phyloP scores from a whole-genome alignment of 306 rosid species.

The Argentina anserina region DNA sequence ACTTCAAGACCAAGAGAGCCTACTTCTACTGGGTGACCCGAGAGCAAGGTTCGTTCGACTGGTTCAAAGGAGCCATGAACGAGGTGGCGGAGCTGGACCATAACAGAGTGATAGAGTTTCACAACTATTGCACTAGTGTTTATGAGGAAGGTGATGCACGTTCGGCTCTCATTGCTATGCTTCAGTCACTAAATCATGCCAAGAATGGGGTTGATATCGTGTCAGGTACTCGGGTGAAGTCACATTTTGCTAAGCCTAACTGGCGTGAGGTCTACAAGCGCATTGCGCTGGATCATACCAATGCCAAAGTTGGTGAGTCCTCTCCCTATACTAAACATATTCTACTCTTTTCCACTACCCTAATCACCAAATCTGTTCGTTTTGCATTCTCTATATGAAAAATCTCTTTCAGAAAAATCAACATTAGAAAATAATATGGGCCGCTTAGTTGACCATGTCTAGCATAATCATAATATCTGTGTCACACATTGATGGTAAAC shows the following conservation, averaged over 20 bases:
- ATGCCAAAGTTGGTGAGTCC: constrained; percentile 52
- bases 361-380: background rate
- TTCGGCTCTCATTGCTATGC: constrained; percentile 70
- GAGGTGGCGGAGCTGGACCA: constrained; percentile 57
- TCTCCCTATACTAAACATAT: background rate
- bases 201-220: constrained; percentile 63
- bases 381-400: background rate
- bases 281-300: constrained; percentile 47
- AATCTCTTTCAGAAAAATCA: background rate
- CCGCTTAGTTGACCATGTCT: background rate
- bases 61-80: constrained; percentile 66
- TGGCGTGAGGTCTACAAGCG: constrained; percentile 64
- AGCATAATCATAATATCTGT: background rate
- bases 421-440: background rate
- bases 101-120: constrained; percentile 51
- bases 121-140: constrained; percentile 68
- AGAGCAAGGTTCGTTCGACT: constrained; percentile 68
- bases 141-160: constrained; percentile 76
- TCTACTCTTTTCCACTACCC: constrained; percentile 14
- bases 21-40: constrained; percentile 66
- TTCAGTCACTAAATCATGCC: constrained; percentile 56
- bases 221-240: constrained; percentile 57
- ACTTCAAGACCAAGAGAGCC: constrained; percentile 48
- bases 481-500: background rate
- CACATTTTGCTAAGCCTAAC: constrained; percentile 68